These are phyloP conservation scores for Diaporthe amygdali DNA, from an alignment of 2,329 filamentous ascomycete genomes.

Conservation along the genomic window DNA sequence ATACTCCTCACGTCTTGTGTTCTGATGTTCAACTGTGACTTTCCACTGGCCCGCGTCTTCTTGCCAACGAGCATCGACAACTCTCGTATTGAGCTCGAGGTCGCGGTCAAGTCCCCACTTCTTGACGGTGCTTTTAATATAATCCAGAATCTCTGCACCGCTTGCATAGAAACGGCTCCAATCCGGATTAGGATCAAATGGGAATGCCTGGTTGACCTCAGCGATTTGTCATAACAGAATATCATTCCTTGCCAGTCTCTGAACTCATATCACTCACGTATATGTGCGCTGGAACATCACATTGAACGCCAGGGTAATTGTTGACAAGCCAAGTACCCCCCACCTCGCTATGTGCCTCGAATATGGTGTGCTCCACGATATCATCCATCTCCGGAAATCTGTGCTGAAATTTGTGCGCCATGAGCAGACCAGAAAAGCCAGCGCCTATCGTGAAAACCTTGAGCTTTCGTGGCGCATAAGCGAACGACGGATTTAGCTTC, in stretches of 20 bases:
- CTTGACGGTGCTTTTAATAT: slow-evolving; percentile 57
- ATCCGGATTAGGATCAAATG: slow-evolving; percentile 55
- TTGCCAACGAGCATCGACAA: slow-evolving; percentile 32
- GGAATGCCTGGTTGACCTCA: too few species aligned
- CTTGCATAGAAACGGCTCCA: slow-evolving; percentile 63
- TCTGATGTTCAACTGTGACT: slow-evolving; percentile 27
- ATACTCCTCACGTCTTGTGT: slow-evolving; percentile 25
- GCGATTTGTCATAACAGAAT: too few species aligned
- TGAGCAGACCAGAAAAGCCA: slow-evolving; percentile 39
- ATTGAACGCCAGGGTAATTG: slow-evolving; percentile 35
- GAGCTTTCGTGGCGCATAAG: slow-evolving; percentile 36
- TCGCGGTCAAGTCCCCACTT: slow-evolving; percentile 46
- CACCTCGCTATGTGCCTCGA: slow-evolving; percentile 36
- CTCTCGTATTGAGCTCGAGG: slow-evolving; percentile 38
- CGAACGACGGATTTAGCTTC: slow-evolving; percentile 31
- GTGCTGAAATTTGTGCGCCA: slow-evolving; percentile 42
- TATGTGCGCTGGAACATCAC: slow-evolving; percentile 12
- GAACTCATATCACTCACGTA: too few species aligned
- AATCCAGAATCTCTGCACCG: slow-evolving; percentile 59
- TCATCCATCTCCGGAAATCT: slow-evolving; percentile 36
- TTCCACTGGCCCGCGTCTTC: slow-evolving; percentile 32
- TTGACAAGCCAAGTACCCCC: slow-evolving; percentile 42
- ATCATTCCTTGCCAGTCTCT: too few species aligned
- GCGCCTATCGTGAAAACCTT: slow-evolving; percentile 41
- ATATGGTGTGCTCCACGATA: slow-evolving; percentile 35